Evolutionary conservation across 208 protist species (phyloP), one percentile per base, ranked within the genome.

Genomic region (Acanthamoeba rhysodes): DNA sequence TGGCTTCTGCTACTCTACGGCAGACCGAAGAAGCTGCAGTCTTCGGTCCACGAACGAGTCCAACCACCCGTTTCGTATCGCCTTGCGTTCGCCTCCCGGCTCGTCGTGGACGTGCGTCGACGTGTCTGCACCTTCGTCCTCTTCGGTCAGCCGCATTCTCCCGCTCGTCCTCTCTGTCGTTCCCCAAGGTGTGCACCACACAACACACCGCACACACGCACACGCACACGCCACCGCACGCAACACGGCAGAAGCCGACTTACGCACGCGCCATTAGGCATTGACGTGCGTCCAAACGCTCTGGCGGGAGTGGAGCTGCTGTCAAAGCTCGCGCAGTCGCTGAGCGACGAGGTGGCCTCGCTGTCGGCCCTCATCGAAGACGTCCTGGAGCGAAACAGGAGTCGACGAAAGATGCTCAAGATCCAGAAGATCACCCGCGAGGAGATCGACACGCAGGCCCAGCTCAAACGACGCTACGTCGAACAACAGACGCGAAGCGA

Each of bases 371-470:
- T 84, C 14, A 24, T 84, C 4, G 45, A 45, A 0, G 74, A 84
- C 45, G 24, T 84, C 7, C 29, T 84, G 45, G 74, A 84, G 24
- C 74, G 74, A 7, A 84, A 55, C 45, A 34, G 32, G 74, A 84
- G 45, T 22, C 74, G 74, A 12, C 34, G 45, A 18, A 84, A 84
- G 74, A 55, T 55, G 74, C 74, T 84, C 41, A 84, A 84, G 74
- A 84, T 84, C 34, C n/a, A n/a, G 16, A 84, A 84, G 74, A 84
- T 84, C 34, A 84, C 74, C n/a, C 74, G 74, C 41, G 74, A 84
- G 74, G 74, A 84, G 74, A 84, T 84, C 45, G 74, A 84, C 24
- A 37, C 74, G 74, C 74, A 84, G 74, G n/a, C 24, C 22, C 41
- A 24, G 14, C 74, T 84, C 34, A 45, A 50, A 29, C 74, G 74